These are phyloP conservation scores for Teratosphaeria destructans DNA, from an alignment of 2,329 filamentous ascomycete genomes.

Conservation along the genomic window DNA sequence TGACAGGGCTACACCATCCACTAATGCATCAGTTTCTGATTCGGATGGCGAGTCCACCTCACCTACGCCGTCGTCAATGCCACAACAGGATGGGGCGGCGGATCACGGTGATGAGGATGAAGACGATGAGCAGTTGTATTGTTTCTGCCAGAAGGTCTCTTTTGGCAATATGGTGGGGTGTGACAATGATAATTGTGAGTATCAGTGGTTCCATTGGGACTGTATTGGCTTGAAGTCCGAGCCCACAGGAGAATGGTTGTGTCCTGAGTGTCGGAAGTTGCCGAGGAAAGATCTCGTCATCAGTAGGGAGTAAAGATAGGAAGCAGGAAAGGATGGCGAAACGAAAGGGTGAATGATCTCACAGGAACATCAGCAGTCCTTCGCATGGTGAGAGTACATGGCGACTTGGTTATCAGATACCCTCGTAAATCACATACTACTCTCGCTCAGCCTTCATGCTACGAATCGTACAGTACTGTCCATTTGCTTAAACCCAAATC, in stretches of 20 bases:
- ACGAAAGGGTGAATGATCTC: not conserved
- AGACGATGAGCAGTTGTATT: conserved; percentile 55
- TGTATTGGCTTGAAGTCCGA: conserved; percentile 42
- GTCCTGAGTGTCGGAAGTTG: conserved; percentile 28
- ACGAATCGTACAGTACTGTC: no score
- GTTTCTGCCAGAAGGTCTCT: conserved; percentile 71
- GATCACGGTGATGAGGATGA: conserved; percentile 27
- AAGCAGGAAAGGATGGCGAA: not conserved
- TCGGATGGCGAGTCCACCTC: conserved; percentile 15
- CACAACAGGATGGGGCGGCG: conserved; percentile 18
- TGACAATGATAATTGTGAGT: conserved; percentile 71
- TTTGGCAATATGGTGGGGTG: conserved; percentile 85
- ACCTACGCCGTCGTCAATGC: conserved; percentile 23
- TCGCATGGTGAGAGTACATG: no score
- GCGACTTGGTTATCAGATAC: no score
- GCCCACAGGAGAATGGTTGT: conserved; percentile 42
- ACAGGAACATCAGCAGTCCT: not conserved
- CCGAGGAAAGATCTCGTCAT: conserved; percentile 17
- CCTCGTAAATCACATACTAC: no score
- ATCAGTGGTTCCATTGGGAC: conserved; percentile 82
- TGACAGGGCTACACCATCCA: conserved; percentile 22
- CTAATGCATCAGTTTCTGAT: conserved; percentile 20
- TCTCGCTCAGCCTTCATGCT: no score
- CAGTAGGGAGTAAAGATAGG: not conserved
- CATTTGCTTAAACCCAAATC: no score